phyloP scores from a whole-genome alignment of 768 basidiomycete genomes.

The Naematelia aurantialba region DNA sequence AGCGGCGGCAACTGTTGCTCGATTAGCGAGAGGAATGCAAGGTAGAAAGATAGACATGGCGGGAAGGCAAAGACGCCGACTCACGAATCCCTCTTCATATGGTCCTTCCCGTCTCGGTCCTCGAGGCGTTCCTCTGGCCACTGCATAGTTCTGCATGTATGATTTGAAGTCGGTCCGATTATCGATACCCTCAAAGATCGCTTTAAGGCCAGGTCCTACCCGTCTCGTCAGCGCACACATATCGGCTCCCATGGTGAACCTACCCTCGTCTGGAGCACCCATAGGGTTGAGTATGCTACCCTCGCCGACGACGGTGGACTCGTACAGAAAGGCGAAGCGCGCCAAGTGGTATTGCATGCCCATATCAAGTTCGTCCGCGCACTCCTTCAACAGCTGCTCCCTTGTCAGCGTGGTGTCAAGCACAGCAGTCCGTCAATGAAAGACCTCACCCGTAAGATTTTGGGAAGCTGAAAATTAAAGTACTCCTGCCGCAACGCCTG shows the following conservation, averaged over 20 bases:
- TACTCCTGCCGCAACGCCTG: constrained; percentile 92
- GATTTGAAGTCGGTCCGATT: constrained; percentile 90
- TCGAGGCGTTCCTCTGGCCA: constrained; percentile 66
- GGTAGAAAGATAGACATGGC: background rate
- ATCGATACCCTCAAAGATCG: constrained; percentile 85
- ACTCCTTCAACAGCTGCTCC: constrained; percentile 79
- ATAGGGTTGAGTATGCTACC: constrained; percentile 75
- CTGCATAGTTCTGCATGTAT: constrained; percentile 96
- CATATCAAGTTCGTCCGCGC: constrained; percentile 90
- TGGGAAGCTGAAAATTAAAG: constrained; percentile 93
- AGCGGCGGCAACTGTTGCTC: constrained; percentile 41
- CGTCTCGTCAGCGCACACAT: background rate
- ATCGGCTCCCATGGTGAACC: constrained; percentile 19
- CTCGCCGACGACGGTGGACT: constrained; percentile 82
- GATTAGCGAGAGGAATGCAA: background rate
- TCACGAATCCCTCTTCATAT: constrained; percentile 85
- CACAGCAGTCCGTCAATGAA: background rate
- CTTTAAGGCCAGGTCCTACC: constrained; percentile 73
- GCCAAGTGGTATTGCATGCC: constrained; percentile 98
- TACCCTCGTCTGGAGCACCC: constrained; percentile 43
- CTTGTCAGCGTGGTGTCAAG: background rate
- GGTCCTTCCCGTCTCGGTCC: constrained; percentile 88
- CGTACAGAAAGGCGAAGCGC: constrained; percentile 89
- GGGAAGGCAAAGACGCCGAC: constrained; percentile 47
- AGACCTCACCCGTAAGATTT: constrained; percentile 79